Evolutionary conservation across 805 yeast species (phyloP).

Genomic region (Saccharomyces jurei): DNA sequence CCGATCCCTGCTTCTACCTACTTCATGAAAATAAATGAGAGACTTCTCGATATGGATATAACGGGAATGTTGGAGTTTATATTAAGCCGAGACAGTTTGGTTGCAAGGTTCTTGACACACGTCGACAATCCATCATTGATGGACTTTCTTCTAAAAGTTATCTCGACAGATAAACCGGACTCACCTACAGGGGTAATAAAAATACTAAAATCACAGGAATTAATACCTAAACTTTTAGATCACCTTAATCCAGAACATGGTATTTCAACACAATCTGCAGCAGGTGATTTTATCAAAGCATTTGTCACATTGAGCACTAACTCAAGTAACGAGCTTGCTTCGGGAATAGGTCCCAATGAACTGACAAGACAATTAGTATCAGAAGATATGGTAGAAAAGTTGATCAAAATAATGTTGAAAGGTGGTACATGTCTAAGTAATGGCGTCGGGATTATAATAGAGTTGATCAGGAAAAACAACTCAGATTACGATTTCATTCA

Average conservation of each 20-base stretch:
- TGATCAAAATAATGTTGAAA: constrained; percentile 67
- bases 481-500: constrained; percentile 90
- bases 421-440: constrained; percentile 85
- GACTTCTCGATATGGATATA: constrained; percentile 79
- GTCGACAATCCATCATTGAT: constrained; percentile 88
- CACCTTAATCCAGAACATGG: constrained; percentile 53
- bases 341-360: constrained; percentile 93
- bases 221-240: constrained; percentile 65
- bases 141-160: constrained; percentile 83
- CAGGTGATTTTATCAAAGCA: constrained; percentile 91
- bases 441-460: constrained; percentile 90
- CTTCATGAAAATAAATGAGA: constrained; percentile 87
- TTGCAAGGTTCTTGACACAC: constrained; percentile 72
- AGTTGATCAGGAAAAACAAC: constrained; percentile 87
- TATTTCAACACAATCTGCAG: constrained; percentile 77
- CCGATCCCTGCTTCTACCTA: constrained; percentile 73
- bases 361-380: constrained; percentile 85
- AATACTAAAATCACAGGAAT: constrained; percentile 58
- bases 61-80: constrained; percentile 68
- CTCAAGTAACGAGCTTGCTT: constrained; percentile 75
- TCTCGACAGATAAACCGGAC: constrained; percentile 88
- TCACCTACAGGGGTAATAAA: constrained; percentile 81
- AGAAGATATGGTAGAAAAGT: constrained; percentile 50
- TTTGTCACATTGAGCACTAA: constrained; percentile 89
- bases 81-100: constrained; percentile 56